Evolutionary conservation across 306 rosid species (phyloP), one percentile per base, ranked within the genome.

Genomic region (Sicyos edulis): DNA sequence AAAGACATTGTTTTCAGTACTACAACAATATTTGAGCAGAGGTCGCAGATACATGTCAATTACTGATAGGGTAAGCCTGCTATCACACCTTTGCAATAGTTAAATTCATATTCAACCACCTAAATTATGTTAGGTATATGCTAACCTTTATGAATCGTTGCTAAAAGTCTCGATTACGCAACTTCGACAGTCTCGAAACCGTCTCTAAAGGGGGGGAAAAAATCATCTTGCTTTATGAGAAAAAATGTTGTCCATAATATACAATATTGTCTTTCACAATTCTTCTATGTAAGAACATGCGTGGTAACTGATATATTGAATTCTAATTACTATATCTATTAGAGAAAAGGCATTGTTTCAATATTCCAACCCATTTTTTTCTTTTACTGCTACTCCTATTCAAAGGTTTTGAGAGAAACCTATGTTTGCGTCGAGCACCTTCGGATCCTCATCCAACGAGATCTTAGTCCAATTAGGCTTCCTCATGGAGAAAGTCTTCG

Each of bases 401-500:
- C 78, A 52, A 37, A 62, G 45, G 51, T 13, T 34, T 29, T 54
- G 37, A 51, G 67, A 61, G 45, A 74, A 59, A 55, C 21, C 52
- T 20, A 55, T 54, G 67, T n/a, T 32, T 10, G 60, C 17, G 74
- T 66, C 60, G 17, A 76, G 37, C 61, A 34, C 57, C 54, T 47
- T 58, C 7, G 80, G 78, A 59, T 85, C 98, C 56, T 92, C 93
- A 54, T 88, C 92, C 82, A 77, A 32, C 0, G 93, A 69, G 70
- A 87, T 77, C 67, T 77, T 84, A 66, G 60, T 80, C 89, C 98
- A 88, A 72, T 85, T 90, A 20, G 82, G 76, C 73, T 82, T 85
- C 85, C 84, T 86, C 86, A 83, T 80, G 20, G 91, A 80, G 75
- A 92, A 80, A 17, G 86, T 61, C 87, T 85, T 85, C 1, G 87